Evolutionary conservation across 2,329 filamentous ascomycete genomes (phyloP), one percentile per base, ranked within the genome.

Genomic region (Aspergillus nomiae): DNA sequence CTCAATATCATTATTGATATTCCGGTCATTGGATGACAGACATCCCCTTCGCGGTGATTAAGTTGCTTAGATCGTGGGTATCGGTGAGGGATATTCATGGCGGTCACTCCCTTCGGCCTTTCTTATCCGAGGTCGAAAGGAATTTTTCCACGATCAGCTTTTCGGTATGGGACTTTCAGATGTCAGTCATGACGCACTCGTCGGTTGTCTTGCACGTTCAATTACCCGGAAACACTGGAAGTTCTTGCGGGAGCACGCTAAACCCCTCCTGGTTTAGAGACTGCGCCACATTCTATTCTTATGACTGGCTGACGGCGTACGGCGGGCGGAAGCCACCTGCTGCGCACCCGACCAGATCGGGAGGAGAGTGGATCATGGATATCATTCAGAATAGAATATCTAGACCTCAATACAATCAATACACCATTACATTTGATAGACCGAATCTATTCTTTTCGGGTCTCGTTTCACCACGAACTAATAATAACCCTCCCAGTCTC

Each of bases 251-350:
- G 28, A 34, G n/a, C 8, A 16, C 50, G 51, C 51, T 55, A 55
- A 24, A 8, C 51, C 24, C 3, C 32, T 14, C 34, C 30, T 9
- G 51, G 32, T 1, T 55, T 38, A 30, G 51, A 12, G 4, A 38
- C 51, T 55, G 51, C 51, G 51, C 51, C 51, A 55, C 51, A 55
- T 55, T 41, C 51, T 55, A 36, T 55, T 55, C 19, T 54, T 36
- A 21, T 24, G 26, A 30, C 26, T 51, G 48, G 24, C 24, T 28
- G n/a, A n/a, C n/a, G 11, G 51, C 30, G 12, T 55, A 55, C 32
- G 51, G 51, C 6, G 51, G 32, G 21, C 32, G 16, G n/a, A 16
- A 38, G n/a, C 32, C 3, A n/a, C 51, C 32, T 5, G 32, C n/a
- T 12, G n/a, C 16, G 51, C 51, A 55, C 10, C 19, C 19, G 19